Evolutionary conservation across 345 rosid genomes (phyloP), one percentile per base, ranked within the genome.

Genomic region (Eucalyptus decipiens): DNA sequence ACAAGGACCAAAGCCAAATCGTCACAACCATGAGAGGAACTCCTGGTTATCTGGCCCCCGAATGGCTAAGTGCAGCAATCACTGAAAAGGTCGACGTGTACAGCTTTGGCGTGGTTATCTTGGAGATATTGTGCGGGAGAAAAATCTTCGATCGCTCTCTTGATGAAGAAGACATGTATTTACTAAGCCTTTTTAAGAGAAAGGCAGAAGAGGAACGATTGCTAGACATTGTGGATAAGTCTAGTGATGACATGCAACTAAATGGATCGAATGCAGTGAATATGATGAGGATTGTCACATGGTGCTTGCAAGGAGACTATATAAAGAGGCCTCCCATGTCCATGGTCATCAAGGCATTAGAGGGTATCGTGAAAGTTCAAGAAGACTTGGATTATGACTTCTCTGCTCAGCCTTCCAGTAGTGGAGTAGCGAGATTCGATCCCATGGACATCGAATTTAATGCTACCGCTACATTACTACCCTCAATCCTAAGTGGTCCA

Each of bases 281-380:
- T 32, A 91, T 90, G 91, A 88, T 92, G 92, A 49, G 51, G 51
- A 49, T 92, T 83, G 92, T 90, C 32, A 87, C 91, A 26, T 91
- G 95, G 94, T 93, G 95, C n/a, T 15, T 93, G 67, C 95, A 92
- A 54, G 56, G 88, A 26, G 92, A 93, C 48, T 87, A 40, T 13
- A 32, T 40, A 2, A 90, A 26, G 87, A 86, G 90, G 49, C 88
- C 67, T 23, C 28, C 90, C 40, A 67, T 86, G 90, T 86, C 90
- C 15, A 34, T 19, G 23, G 88, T 86, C 19, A 30, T 89, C 65
- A 89, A 69, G 90, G 92, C 67, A 24, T 80, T 92, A n/a, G 92
- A 89, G 21, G 90, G 88, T 3, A 43, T 52, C 4, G 24, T 2
- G 69, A 15, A 88, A 28, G 72, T 80, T 26, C 32, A 4, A 42